A percentile compares a stretch with the other conserved stretches of the same genome.
phyloP scores from a whole-genome alignment of 2,329 filamentous ascomycete genomes.

The Tolypocladium endophyticum region DNA sequence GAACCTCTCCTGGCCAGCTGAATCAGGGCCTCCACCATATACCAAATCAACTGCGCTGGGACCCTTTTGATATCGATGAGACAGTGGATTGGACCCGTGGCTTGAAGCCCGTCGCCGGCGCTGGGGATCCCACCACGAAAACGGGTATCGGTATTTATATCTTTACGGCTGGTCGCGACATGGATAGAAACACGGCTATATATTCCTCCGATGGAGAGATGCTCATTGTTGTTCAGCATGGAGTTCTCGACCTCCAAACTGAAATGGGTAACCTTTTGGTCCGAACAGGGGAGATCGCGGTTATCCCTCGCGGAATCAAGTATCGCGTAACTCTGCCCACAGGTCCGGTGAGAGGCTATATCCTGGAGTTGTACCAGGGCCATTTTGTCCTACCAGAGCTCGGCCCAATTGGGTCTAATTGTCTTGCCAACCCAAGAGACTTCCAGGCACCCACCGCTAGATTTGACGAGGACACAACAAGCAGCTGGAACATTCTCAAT shows the following conservation, averaged over 20 bases:
- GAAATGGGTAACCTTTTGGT: constrained; percentile 66
- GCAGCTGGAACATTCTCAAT: constrained; percentile 35
- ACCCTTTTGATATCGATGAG: constrained; percentile 65
- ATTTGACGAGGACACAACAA: constrained; percentile 43
- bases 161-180: constrained; percentile 68
- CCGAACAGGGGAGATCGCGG: constrained; percentile 65
- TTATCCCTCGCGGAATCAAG: constrained; percentile 64
- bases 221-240: constrained; percentile 65
- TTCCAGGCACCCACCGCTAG: constrained; percentile 62
- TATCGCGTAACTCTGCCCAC: constrained; percentile 59
- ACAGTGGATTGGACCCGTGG: constrained; percentile 41
- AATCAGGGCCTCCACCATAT: constrained; percentile 18
- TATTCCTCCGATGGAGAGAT: constrained; percentile 79
- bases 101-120: constrained; percentile 64
- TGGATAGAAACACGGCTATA: constrained; percentile 65
- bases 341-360: constrained; percentile 59
- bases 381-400: constrained; percentile 64
- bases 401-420: constrained; percentile 63
- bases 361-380: constrained; percentile 62
- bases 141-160: constrained; percentile 73
- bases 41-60: constrained; percentile 78
- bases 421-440: constrained; percentile 65
- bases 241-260: constrained; percentile 63
- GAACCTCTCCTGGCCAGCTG: not conserved
- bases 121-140: constrained; percentile 72